Evolutionary conservation across 2,329 filamentous ascomycete species (phyloP), one percentile per base, ranked within the genome.

Genomic region (Madurella fahalii): DNA sequence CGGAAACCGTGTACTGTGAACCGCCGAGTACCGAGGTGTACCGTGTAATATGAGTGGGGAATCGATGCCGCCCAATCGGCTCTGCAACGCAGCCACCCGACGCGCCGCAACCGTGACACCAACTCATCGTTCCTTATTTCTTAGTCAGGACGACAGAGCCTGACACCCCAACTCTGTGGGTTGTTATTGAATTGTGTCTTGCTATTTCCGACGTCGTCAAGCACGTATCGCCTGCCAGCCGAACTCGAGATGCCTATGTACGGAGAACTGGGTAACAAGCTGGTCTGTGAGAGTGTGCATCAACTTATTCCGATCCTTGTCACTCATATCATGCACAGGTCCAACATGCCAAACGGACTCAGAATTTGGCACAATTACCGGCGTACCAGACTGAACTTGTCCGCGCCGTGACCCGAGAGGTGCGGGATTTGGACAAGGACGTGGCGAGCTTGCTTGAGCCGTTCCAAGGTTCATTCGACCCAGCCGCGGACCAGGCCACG

Each of bases 381-480:
- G 86, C 91, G 3, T 97, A 97, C 70, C 91, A 95, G 72, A 87
- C 91, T 30, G 94, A 97, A 68, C 81, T 95, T 43, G 90, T 97
- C 52, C 91, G 92, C 54, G 83, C 84, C 17, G 87, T 95, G 47
- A 88, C 90, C 2, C 87, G 91, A 65, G 94, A 99, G 78, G 91
- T 96, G 18, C 88, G 92, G 64, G 93, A 97, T 64, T 81, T 99
- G 9, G 88, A 97, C 71, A 90, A 88, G 68, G 90, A 96, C 72
- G 87, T 93, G 32, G 78, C 82, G 40, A 82, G 83, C 52, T 83
- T 95, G 30, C 82, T 97, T 32, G 87, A 89, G 54, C 89, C 90
- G 0, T 94, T 93, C 69, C 83, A 88, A 60, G 88, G 87, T 57
- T 86, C 85, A 0, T 97, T 97, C 75, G 86, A 96, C 63, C 93